Conservation (phyloP, 192 early-diverging fungal genomes). For the Backusella parvicylindrica region DNA sequence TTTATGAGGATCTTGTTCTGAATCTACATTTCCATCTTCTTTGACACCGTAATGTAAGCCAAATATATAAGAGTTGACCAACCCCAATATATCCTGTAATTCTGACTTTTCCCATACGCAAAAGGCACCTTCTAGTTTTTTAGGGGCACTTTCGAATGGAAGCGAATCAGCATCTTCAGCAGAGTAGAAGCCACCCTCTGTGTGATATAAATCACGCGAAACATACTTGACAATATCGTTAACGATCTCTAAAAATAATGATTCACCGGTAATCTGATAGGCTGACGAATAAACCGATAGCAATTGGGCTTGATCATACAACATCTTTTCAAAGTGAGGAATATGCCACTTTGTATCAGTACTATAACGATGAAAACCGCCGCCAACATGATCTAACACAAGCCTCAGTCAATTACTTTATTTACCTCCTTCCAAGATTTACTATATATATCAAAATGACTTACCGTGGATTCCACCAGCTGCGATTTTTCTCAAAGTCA, state of each 20-base stretch:
- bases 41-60: conserved; percentile 46
- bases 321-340: conserved; percentile 73
- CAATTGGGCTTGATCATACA: conserved; percentile 70
- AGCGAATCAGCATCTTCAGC: conserved; percentile 67
- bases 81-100: conserved; percentile 35
- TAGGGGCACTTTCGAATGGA: conserved; percentile 32
- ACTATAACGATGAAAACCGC: conserved; percentile 45
- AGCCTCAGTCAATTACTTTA: not conserved
- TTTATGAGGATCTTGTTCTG: conserved; percentile 51
- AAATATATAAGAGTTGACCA: conserved; percentile 39
- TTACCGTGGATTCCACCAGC: conserved; percentile 45
- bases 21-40: conserved; percentile 52
- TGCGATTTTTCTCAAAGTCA: conserved; percentile 42
- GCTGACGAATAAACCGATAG: conserved; percentile 41
- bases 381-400: conserved; percentile 42
- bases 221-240: conserved; percentile 58
- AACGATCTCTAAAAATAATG: conserved; percentile 39
- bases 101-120: conserved; percentile 57
- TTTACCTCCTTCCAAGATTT: not conserved
- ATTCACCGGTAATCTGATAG: conserved; percentile 46
- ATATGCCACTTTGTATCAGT: conserved; percentile 48
- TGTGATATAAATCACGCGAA: conserved; percentile 41
- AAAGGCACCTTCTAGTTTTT: conserved; percentile 64
- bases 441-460: not conserved
- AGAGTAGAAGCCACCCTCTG: conserved; percentile 56